A percentile compares a stretch with the other conserved stretches of the same genome.
phyloP scores from a whole-genome alignment of 2,329 filamentous ascomycete genomes.

The Parastagonospora nodorum region DNA sequence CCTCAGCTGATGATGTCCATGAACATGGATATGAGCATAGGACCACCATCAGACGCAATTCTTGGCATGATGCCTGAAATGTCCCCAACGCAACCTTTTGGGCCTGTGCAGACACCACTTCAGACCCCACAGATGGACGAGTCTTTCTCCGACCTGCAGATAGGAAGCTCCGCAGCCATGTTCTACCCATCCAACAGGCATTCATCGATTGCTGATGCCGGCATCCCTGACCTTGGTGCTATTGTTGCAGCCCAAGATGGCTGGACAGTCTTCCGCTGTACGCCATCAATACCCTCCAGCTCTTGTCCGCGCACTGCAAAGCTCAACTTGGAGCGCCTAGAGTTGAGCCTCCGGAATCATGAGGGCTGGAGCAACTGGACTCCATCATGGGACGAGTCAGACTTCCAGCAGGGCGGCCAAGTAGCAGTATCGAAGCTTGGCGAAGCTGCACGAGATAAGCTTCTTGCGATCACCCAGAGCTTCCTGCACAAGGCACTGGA shows the following conservation, averaged over 20 bases:
- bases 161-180: constrained; percentile 49
- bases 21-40: constrained; percentile 52
- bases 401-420: constrained; percentile 53
- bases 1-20: constrained; percentile 53
- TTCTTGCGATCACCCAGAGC: constrained; percentile 72
- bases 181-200: constrained; percentile 49
- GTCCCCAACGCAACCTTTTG: constrained; percentile 42
- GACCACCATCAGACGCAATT: constrained; percentile 46
- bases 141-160: constrained; percentile 53
- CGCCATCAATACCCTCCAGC: constrained; percentile 53
- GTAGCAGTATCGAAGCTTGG: constrained; percentile 56
- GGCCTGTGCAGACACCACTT: constrained; percentile 52
- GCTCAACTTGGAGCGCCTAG: constrained; percentile 57
- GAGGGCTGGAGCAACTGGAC: constrained; percentile 59
- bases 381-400: constrained; percentile 55
- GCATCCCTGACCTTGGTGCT: constrained; percentile 51
- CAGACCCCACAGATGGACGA: constrained; percentile 55
- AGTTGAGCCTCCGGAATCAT: constrained; percentile 57
- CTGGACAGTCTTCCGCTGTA: constrained; percentile 60
- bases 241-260: constrained; percentile 57
- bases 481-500: constrained; percentile 74
- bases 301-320: constrained; percentile 58
- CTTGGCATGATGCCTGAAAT: constrained; percentile 54
- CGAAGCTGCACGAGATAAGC: constrained; percentile 66
- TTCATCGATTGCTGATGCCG: constrained; percentile 45